These are phyloP conservation scores for Gentiana macrophylla DNA, from an alignment of 257 asterid species.

Conservation along the genomic window DNA sequence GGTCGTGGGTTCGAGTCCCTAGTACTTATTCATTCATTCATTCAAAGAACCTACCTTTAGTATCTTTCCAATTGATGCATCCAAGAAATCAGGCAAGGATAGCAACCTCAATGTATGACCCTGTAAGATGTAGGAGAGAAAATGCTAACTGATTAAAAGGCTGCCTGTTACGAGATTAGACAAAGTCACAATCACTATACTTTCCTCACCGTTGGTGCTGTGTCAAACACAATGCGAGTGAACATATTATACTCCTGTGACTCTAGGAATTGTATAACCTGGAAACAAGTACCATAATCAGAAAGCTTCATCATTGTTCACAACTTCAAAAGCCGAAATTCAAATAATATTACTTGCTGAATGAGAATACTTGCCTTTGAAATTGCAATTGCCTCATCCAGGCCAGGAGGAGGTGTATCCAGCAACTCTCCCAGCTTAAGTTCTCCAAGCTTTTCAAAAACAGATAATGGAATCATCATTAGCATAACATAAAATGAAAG, in stretches of 20 bases:
- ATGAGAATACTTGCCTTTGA: conserved; percentile 53
- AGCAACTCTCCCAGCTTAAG: conserved; percentile 95
- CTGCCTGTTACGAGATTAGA: conserved; percentile 9
- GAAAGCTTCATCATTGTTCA: conserved; percentile 6
- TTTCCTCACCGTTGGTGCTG: conserved; percentile 92
- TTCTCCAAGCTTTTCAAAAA: conserved; percentile 68
- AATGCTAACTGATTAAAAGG: not conserved
- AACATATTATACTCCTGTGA: conserved; percentile 84
- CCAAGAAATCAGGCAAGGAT: conserved; percentile 93
- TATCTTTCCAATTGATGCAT: conserved; percentile 95
- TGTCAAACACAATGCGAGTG: conserved; percentile 94
- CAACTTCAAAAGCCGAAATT: conserved; percentile 13
- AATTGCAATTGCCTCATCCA: conserved; percentile 98
- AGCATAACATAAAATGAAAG: not conserved
- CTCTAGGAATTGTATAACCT: conserved; percentile 97
- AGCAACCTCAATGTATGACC: conserved; percentile 88
- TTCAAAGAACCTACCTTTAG: conserved; percentile 47
- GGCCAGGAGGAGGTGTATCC: conserved; percentile 99
- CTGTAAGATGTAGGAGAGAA: conserved; percentile 21
- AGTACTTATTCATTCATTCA: too few relatives aligned
- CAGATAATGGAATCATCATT: too few relatives aligned
- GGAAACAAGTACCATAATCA: conserved; percentile 26
- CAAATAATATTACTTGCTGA: not conserved
- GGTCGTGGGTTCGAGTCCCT: too few relatives aligned
- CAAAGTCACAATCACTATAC: not conserved